Conservation (phyloP, 176 grass and related monocot genomes). For the Aegilops tauschii region DNA sequence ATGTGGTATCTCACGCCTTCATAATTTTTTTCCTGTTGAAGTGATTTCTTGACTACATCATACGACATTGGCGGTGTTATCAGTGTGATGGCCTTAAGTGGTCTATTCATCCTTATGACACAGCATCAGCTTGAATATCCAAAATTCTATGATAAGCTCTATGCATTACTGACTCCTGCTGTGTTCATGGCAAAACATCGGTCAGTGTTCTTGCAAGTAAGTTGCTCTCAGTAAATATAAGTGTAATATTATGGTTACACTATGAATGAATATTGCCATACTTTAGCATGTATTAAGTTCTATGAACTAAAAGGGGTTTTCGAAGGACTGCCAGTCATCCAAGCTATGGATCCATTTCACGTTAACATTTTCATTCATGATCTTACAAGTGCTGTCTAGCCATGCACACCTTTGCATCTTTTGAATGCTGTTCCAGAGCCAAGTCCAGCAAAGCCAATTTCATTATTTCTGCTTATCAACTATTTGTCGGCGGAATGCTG, state of each 20-base stretch:
- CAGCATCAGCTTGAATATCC: constrained; percentile 89
- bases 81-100: constrained; percentile 95
- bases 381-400: background rate
- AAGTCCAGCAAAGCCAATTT: background rate
- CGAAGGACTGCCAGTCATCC: background rate
- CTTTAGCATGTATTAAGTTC: background rate
- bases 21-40: constrained; percentile 34
- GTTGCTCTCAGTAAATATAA: constrained; percentile 8
- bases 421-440: background rate
- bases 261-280: constrained; percentile 3
- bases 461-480: background rate
- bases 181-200: constrained; percentile 94
- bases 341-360: background rate
- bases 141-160: constrained; percentile 95
- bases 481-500: background rate
- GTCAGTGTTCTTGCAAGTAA: constrained; percentile 92
- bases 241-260: background rate
- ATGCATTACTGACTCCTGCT: constrained; percentile 72
- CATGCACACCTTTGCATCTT: background rate
- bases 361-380: background rate
- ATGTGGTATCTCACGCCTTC: constrained; percentile 3
- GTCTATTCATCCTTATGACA: constrained; percentile 96
- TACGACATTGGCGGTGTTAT: constrained; percentile 97
- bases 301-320: background rate
- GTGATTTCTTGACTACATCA: constrained; percentile 98